These are phyloP conservation scores for Cercospora brassicicola DNA, from an alignment of 2,329 filamentous ascomycete genomes.

Conservation along the genomic window DNA sequence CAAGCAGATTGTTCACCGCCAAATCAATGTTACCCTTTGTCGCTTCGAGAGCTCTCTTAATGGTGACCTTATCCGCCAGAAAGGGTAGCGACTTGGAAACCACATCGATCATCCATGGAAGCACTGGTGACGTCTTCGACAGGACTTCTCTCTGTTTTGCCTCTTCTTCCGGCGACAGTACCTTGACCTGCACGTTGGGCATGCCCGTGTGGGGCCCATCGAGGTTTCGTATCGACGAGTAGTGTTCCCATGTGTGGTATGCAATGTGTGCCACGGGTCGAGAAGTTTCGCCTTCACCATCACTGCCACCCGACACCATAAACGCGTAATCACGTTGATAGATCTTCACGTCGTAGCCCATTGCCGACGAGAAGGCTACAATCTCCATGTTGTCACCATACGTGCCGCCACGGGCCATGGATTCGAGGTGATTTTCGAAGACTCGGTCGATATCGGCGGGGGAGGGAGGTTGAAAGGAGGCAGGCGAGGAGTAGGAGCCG, in stretches of 20 bases:
- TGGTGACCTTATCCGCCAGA: conserved; percentile 51
- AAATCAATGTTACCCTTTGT: conserved; percentile 56
- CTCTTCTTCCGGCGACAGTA: conserved; percentile 45
- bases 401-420: conserved; percentile 61
- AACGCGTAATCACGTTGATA: conserved; percentile 58
- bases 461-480: conserved; percentile 51
- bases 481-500: conserved; percentile 48
- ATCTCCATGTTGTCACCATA: conserved; percentile 70
- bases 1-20: conserved; percentile 55
- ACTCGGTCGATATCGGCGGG: conserved; percentile 54
- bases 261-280: conserved; percentile 50
- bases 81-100: conserved; percentile 55
- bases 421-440: conserved; percentile 57
- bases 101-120: conserved; percentile 58
- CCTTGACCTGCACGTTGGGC: conserved; percentile 49
- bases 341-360: conserved; percentile 62
- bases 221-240: conserved; percentile 64
- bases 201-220: conserved; percentile 59
- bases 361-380: conserved; percentile 63
- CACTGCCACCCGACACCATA: conserved; percentile 48
- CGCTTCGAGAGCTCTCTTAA: conserved; percentile 55
- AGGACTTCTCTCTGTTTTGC: conserved; percentile 41
- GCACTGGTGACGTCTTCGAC: conserved; percentile 44
- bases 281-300: conserved; percentile 31
- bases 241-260: conserved; percentile 62